Conservation (phyloP, 306 rosid species). For the Quercus alba region DNA sequence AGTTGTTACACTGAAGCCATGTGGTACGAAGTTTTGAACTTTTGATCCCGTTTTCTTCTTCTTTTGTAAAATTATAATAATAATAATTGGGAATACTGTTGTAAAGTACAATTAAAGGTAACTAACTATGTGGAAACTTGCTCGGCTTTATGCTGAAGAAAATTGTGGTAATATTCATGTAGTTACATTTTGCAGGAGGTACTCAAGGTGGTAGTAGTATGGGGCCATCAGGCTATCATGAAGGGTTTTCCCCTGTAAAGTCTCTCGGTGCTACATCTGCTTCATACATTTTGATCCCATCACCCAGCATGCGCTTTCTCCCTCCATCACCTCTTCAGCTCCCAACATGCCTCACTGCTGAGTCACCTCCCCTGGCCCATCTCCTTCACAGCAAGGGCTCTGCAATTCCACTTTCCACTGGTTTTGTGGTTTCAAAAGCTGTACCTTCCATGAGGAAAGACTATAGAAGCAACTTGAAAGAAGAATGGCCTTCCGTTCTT, state of each 20-base stretch:
- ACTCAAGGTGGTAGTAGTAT: constrained; percentile 45
- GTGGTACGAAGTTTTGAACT: no score
- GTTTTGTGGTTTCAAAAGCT: constrained; percentile 89
- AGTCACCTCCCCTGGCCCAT: constrained; percentile 97
- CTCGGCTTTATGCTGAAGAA: not conserved
- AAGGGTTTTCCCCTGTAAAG: constrained; percentile 96
- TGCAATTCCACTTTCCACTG: constrained; percentile 89
- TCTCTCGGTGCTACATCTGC: constrained; percentile 88
- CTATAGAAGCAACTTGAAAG: constrained; percentile 66
- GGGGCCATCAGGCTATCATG: constrained; percentile 53
- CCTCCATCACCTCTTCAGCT: constrained; percentile 89
- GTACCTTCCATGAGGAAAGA: constrained; percentile 91
- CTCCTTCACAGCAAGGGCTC: constrained; percentile 98
- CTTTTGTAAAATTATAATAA: no score
- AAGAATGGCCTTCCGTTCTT: constrained; percentile 91
- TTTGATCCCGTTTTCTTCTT: no score
- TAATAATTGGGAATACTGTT: not conserved
- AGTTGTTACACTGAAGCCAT: no score
- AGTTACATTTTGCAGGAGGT: constrained; percentile 33
- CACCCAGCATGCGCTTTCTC: constrained; percentile 95
- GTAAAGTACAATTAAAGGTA: not conserved
- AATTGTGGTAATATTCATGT: not conserved
- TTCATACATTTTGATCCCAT: constrained; percentile 82
- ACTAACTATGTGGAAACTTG: not conserved
- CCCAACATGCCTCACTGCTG: constrained; percentile 97